Evolutionary conservation across 352 stramenopile species (phyloP).

Genomic region (Pythium aphanidermatum): DNA sequence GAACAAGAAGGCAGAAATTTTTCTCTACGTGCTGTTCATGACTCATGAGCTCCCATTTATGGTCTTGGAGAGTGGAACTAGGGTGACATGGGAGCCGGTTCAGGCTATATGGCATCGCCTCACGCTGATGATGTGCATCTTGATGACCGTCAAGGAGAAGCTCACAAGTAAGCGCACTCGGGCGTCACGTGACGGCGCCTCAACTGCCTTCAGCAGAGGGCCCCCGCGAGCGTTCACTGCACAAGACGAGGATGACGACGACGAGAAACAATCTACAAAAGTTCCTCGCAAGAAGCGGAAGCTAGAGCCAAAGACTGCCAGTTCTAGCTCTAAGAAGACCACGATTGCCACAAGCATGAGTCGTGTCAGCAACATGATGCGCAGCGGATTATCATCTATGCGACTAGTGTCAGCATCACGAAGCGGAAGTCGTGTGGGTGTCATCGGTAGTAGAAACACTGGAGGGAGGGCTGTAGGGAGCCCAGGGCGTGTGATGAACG

Average conservation of each 20-base stretch:
- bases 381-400: no score
- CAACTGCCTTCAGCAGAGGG: neutral
- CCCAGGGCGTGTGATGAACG: no score
- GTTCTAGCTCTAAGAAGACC: no score
- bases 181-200: neutral
- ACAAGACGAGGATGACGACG: neutral
- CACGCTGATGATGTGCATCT: slow-evolving; percentile 10
- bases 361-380: no score
- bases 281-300: neutral
- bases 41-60: slow-evolving; percentile 15
- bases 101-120: slow-evolving; percentile 11
- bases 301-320: no score
- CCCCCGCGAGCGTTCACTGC: neutral
- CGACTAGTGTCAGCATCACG: no score
- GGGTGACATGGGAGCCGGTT: slow-evolving; percentile 9
- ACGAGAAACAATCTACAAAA: neutral
- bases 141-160: slow-evolving; percentile 1
- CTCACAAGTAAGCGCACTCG: neutral
- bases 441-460: no score
- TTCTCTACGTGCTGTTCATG: slow-evolving; percentile 27
- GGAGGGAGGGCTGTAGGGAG: no score
- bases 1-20: slow-evolving; percentile 22
- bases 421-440: no score
- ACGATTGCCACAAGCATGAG: no score
- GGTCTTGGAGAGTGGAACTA: slow-evolving; percentile 4